Conservation (phyloP, 441 rosid genomes). For the Gossypium laxum region DNA sequence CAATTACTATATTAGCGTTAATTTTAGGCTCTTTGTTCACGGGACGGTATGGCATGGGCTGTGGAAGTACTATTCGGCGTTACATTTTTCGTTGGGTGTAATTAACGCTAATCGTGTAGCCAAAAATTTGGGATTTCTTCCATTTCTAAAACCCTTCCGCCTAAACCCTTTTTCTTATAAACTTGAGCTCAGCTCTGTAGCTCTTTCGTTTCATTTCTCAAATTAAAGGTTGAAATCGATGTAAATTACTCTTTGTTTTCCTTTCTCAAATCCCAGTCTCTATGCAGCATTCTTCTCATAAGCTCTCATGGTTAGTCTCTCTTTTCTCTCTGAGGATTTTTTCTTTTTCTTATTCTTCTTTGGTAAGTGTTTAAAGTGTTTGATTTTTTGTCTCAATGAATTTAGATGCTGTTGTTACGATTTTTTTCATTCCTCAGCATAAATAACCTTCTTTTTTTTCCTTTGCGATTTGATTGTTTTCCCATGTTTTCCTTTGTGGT, state of each 20-base stretch:
- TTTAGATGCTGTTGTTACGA: background rate
- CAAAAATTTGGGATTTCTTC: background rate
- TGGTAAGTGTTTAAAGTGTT: background rate
- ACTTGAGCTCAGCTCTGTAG: background rate
- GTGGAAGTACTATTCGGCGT: background rate
- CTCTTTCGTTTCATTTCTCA: background rate
- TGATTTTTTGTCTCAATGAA: constrained; percentile 6
- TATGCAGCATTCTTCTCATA: constrained; percentile 4
- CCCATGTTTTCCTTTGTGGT: background rate
- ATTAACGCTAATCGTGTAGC: background rate
- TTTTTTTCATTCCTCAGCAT: background rate
- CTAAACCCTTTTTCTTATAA: background rate
- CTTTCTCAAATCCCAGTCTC: background rate
- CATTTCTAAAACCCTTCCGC: background rate
- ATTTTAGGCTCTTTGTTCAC: too few species aligned
- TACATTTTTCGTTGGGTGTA: background rate
- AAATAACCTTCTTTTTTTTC: background rate
- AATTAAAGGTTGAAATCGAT: background rate
- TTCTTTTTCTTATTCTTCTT: background rate
- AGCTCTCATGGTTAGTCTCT: constrained; percentile 6
- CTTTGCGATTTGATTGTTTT: background rate
- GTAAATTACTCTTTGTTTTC: background rate
- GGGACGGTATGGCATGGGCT: background rate
- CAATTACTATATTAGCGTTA: too few species aligned
- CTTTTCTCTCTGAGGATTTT: background rate